Base-by-base conservation (phyloP, 2,329 filamentous ascomycete genomes). In the Pseudogymnoascus sp. region DNA sequence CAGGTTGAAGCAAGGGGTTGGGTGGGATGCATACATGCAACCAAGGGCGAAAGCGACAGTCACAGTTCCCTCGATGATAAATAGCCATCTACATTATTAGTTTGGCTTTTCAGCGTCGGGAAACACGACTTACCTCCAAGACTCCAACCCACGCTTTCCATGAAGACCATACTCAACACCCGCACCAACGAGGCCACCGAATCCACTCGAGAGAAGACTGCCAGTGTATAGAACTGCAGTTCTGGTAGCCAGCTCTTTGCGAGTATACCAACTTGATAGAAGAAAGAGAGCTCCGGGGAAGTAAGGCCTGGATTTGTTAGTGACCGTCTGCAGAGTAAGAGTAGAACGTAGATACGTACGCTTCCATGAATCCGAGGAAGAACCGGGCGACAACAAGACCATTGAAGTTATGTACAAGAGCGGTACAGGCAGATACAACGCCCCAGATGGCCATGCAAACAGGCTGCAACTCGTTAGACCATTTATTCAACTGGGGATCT, bases 231-330 rank as follows among this genome's bases (percentile, higher is more conserved):
- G 38, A 4, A 68, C 25, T 5, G 79, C 74, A 64, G 79, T 78
- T 0, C 79, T 73, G 21, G 75, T 70, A 10, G 77, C 77, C 59
- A 81, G 69, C 67, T 83, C 74, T 5, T 68, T 66, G 12, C 77
- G 72, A 0, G 73, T 76, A 59, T 78, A 79, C 77, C 78, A 79
- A 5, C 73, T 76, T 4, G 73, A 76, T 76, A 80, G 77, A 2
- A 78, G 64, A 46, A 78, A 78, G 1, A 81, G 71, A 0, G 78
- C 78, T 0, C 79, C 79, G 0, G 80, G 79, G 56, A 82, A 82
- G 66, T 79, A 82, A 0, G 80, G 81, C 0, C 72, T 72, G 14
- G 79, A 75, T 2, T 77, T 77, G 3, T 80, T 70, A 36, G 81
- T 77, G 72, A 82, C 82, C 0, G 80, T 73, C 16, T 77, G 75